Base-by-base conservation (phyloP, 257 asterid species). In the Euphrasia confusa region DNA sequence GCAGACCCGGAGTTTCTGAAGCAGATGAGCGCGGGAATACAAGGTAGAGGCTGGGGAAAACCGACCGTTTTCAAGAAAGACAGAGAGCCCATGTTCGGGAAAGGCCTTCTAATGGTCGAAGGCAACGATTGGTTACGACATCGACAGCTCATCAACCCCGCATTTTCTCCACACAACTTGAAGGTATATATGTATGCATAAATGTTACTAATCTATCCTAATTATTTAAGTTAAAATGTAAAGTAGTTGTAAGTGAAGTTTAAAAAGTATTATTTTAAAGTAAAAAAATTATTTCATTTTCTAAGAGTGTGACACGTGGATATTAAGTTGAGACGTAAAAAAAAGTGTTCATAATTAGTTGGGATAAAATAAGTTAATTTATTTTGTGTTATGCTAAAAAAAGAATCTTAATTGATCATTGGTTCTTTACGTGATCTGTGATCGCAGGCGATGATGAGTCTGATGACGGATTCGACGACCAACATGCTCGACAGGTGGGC, bases 71-170 rank as follows among this genome's bases (percentile, higher is more conserved):
- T 92, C 56, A 92, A 84, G 61, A 71, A 68, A 24, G 99, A 89
- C 12, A 84, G 99, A 70, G 70, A 79, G 53, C 94, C 99, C 58
- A 86, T 92, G 96, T 92, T 92, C 52, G 99, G 99, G 1, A 75
- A 76, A 39, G 99, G 95, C 10, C 81, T 89, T 2, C 24, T 86
- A 26, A 92, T 87, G 97, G 88, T 80, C 4, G 99, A 92, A 80
- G 94, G 96, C 5, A 91, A 92, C 32, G 96, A 87, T 24, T 92
- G 99, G 99, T 91, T 92, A 57, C 89, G 84, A 2, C 99, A 89
- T 54, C 63, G 99, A 27, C 93, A 84, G 72, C 58, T 74, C 56
- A 80, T 84, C 30, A 89, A 95, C 30, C 99, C 99, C 0, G 99
- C 99, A 11, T 92, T 92, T 69, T 63, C 88, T 56, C 88, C 86